A percentile compares a stretch with the other conserved stretches of the same genome.
Evolutionary conservation across 495 filamentous ascomycete species (phyloP).

Genomic region (Hypomontagnella submonticulosa): DNA sequence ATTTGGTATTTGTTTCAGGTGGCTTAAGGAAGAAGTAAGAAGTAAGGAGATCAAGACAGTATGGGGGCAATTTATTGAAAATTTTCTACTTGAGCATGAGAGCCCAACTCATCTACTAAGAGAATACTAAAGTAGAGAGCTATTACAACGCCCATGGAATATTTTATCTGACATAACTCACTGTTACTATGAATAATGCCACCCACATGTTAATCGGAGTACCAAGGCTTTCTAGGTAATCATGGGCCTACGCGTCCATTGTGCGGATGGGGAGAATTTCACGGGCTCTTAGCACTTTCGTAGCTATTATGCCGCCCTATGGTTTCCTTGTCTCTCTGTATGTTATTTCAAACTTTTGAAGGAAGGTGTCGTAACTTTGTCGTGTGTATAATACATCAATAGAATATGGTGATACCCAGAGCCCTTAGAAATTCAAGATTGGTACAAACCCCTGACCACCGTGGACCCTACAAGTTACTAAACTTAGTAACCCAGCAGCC

Average conservation of each 20-base stretch:
- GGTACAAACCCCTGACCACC: conserved; percentile 17
- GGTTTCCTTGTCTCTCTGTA: not conserved
- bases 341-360: not conserved
- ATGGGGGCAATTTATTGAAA: too few relatives aligned
- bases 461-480: conserved; percentile 34
- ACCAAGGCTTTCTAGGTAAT: not conserved
- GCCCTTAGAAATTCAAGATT: conserved; percentile 1
- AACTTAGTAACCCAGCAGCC: conserved; percentile 34
- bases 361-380: too few relatives aligned
- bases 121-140: too few relatives aligned
- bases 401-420: not conserved
- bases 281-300: not conserved
- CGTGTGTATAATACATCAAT: not conserved
- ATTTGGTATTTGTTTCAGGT: conserved; percentile 11
- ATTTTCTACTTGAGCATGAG: too few relatives aligned
- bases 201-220: too few relatives aligned
- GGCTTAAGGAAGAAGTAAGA: too few relatives aligned
- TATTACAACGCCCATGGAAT: too few relatives aligned
- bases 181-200: too few relatives aligned
- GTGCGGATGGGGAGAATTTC: not conserved
- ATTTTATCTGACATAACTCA: too few relatives aligned
- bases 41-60: too few relatives aligned
- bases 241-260: not conserved
- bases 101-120: too few relatives aligned
- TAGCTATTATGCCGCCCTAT: not conserved